Conservation (phyloP, 352 stramenopile genomes). For the Achlya hypogyna region DNA sequence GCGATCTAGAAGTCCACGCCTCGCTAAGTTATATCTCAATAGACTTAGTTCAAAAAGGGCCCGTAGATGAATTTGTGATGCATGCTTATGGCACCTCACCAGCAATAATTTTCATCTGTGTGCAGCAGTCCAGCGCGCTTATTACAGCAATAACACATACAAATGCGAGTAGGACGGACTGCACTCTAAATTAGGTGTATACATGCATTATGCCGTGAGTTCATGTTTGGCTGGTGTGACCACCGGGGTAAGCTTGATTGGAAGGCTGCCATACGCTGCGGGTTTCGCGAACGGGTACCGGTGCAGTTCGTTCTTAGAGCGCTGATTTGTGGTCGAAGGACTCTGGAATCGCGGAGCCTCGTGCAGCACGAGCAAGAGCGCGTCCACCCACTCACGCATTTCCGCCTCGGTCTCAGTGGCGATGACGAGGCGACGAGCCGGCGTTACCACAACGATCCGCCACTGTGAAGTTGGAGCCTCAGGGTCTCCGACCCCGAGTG, state of each 20-base stretch:
- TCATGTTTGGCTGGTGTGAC: too few relatives aligned
- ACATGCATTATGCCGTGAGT: too few relatives aligned
- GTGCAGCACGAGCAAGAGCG: conserved; percentile 25
- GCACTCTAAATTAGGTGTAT: too few relatives aligned
- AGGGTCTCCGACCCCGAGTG: conserved; percentile 58
- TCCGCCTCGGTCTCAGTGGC: conserved; percentile 67
- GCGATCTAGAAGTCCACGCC: too few relatives aligned
- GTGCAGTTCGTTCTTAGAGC: background rate
- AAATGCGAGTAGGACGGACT: too few relatives aligned
- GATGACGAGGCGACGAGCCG: conserved; percentile 45
- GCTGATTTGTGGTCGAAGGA: background rate
- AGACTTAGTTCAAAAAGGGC: too few relatives aligned
- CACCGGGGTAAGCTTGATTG: background rate
- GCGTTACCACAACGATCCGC: conserved; percentile 63
- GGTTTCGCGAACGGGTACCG: background rate
- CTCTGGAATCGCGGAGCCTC: background rate
- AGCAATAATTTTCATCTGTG: too few relatives aligned
- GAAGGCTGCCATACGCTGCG: background rate
- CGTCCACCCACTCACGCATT: conserved; percentile 78
- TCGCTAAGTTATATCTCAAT: too few relatives aligned
- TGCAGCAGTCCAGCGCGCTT: too few relatives aligned
- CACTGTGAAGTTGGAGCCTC: conserved; percentile 60
- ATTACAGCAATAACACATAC: too few relatives aligned
- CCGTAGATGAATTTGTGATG: too few relatives aligned
- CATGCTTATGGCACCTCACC: too few relatives aligned